phyloP scores from a whole-genome alignment of 1,139 yeast genomes.

The Magnusiomyces tetraspermus region DNA sequence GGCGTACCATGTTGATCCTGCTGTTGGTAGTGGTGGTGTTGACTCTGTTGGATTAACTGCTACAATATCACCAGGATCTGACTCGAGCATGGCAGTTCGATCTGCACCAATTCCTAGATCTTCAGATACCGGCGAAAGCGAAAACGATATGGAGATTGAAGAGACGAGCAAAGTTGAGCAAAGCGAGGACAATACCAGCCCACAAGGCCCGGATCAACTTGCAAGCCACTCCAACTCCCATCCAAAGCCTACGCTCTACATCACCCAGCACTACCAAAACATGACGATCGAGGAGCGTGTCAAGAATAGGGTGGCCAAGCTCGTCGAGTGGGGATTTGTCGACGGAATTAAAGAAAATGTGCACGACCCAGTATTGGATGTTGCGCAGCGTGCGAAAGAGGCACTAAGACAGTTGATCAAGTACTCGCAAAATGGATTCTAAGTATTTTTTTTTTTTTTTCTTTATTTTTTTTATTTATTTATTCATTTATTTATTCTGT shows the following conservation, averaged over 20 bases:
- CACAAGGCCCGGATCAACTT: too few relatives aligned
- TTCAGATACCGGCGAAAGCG: not conserved
- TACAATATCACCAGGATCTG: too few relatives aligned
- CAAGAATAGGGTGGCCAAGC: conserved; percentile 12
- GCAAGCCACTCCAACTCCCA: too few relatives aligned
- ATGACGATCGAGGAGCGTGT: conserved; percentile 10
- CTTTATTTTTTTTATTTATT: too few relatives aligned
- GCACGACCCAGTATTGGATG: conserved; percentile 35
- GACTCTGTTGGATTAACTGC: too few relatives aligned
- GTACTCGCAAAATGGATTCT: not conserved
- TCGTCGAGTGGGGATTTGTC: conserved; percentile 37
- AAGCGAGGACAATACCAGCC: too few relatives aligned
- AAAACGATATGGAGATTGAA: not conserved
- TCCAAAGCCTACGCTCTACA: not conserved
- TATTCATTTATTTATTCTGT: too few relatives aligned
- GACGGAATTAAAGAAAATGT: conserved; percentile 30
- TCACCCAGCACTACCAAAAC: not conserved
- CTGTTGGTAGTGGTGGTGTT: too few relatives aligned
- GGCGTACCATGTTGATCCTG: conserved; percentile 39
- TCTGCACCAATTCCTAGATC: not conserved
- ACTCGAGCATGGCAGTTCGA: too few relatives aligned
- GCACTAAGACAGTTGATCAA: conserved; percentile 35
- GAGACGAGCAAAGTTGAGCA: too few relatives aligned
- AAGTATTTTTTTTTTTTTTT: too few relatives aligned
- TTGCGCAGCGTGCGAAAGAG: conserved; percentile 41